phyloP scores from a whole-genome alignment of 2,329 filamentous ascomycete genomes.

The Sclerotinia nivalis region DNA sequence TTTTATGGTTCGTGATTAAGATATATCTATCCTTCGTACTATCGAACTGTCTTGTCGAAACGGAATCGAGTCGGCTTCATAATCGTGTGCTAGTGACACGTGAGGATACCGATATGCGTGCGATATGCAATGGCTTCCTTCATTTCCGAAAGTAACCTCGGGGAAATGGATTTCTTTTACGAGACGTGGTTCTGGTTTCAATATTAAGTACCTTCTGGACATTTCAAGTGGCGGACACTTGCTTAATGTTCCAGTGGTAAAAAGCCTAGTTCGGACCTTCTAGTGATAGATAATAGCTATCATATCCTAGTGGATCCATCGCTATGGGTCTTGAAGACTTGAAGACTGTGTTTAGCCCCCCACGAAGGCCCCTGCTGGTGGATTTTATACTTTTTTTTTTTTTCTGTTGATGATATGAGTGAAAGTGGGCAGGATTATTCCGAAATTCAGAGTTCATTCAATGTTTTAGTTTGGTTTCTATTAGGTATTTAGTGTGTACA shows the following conservation, averaged over 20 bases:
- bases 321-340: neutral
- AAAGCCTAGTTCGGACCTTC: constrained; percentile 5
- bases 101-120: neutral
- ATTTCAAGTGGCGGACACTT: constrained; percentile 10
- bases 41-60: neutral
- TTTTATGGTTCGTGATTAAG: neutral
- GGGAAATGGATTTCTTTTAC: neutral
- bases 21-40: neutral
- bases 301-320: constrained; percentile 7
- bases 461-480: neutral
- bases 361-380: constrained; percentile 19
- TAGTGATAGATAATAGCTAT: too few species aligned
- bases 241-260: constrained; percentile 11
- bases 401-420: neutral
- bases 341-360: neutral
- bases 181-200: constrained; percentile 10
- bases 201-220: constrained; percentile 14
- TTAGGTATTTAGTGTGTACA: neutral
- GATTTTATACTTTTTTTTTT: neutral
- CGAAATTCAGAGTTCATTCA: neutral
- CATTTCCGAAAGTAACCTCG: neutral
- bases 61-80: neutral
- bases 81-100: neutral
- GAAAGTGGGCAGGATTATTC: neutral
- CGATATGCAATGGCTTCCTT: neutral